Evolutionary conservation across 352 stramenopile species (phyloP).

Genomic region (Paralagenidium karlingii): DNA sequence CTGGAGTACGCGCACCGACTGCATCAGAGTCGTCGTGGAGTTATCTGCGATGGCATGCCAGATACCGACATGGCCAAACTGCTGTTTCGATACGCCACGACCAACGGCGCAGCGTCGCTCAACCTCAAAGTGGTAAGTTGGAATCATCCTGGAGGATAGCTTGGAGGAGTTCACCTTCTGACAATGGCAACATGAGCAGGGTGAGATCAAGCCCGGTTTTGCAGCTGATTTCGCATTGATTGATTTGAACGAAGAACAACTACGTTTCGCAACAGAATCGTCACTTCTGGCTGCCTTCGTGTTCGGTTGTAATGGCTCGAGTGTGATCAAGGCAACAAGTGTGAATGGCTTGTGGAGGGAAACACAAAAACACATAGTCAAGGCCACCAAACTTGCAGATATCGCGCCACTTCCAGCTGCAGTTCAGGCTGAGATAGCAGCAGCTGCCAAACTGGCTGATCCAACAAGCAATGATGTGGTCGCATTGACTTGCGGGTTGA

Average conservation of each 20-base stretch:
- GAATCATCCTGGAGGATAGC: too few species aligned
- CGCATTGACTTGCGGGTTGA: constrained; percentile 42
- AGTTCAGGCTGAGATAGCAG: constrained; percentile 24
- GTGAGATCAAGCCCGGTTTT: constrained; percentile 49
- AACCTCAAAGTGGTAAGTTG: constrained; percentile 51
- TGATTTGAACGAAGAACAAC: constrained; percentile 53
- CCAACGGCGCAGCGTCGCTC: constrained; percentile 44
- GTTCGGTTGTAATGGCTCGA: constrained; percentile 55
- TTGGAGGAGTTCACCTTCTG: too few species aligned
- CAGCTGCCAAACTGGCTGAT: constrained; percentile 33
- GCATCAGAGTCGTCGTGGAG: constrained; percentile 42
- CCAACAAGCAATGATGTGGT: constrained; percentile 48
- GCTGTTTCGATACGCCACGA: constrained; percentile 53
- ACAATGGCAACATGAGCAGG: constrained; percentile 12
- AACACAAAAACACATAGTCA: constrained; percentile 16
- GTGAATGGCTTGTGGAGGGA: constrained; percentile 62
- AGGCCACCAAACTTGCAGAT: constrained; percentile 1
- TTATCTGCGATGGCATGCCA: constrained; percentile 34
- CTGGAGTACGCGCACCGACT: constrained; percentile 63
- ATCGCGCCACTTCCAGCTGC: constrained; percentile 19
- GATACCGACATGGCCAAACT: constrained; percentile 49
- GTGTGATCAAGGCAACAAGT: constrained; percentile 53
- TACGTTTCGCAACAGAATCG: constrained; percentile 40
- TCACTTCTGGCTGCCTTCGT: constrained; percentile 57
- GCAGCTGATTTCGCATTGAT: constrained; percentile 59